Percentiles rank a stretch among this genome's conserved stretches.
Evolutionary conservation across 192 early-diverging fungal genomes (phyloP).

Genomic region (Coemansia sp.): DNA sequence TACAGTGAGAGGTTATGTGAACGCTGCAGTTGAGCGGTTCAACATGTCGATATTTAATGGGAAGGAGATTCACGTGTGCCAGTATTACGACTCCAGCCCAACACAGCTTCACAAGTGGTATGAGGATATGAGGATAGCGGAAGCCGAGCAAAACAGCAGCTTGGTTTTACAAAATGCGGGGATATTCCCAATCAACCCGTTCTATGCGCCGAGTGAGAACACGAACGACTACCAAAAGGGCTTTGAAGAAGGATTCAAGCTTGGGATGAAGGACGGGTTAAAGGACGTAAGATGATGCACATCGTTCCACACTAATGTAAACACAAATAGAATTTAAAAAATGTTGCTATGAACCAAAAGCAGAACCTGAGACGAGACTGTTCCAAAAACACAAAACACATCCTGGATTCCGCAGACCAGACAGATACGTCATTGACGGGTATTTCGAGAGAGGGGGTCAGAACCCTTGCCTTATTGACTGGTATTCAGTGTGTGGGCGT

Average conservation of each 20-base stretch:
- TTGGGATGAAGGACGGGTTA: slow-evolving; percentile 47
- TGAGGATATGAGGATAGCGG: slow-evolving; percentile 14
- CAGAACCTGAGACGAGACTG: too few species aligned
- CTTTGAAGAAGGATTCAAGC: slow-evolving; percentile 34
- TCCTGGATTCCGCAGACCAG: too few species aligned
- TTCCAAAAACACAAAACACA: too few species aligned
- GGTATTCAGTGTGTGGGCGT: slow-evolving; percentile 9
- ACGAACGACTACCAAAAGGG: slow-evolving; percentile 47
- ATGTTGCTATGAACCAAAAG: too few species aligned
- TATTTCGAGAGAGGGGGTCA: too few species aligned
- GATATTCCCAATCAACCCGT: slow-evolving; percentile 42
- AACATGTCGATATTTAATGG: slow-evolving; percentile 29
- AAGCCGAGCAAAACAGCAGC: not conserved
- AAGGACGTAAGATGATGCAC: slow-evolving; percentile 1
- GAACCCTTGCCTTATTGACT: too few species aligned
- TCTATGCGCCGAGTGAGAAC: slow-evolving; percentile 7
- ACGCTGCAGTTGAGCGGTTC: slow-evolving; percentile 15
- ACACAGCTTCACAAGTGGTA: slow-evolving; percentile 48
- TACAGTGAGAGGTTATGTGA: slow-evolving; percentile 8
- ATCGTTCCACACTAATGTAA: not conserved
- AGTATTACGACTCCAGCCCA: slow-evolving; percentile 11
- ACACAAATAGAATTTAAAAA: not conserved
- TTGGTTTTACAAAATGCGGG: not conserved
- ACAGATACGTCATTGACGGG: too few species aligned
- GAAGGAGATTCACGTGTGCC: slow-evolving; percentile 17